Evolutionary conservation across 2,329 filamentous ascomycete genomes (phyloP).

Genomic region (Calonectria fujianensis): DNA sequence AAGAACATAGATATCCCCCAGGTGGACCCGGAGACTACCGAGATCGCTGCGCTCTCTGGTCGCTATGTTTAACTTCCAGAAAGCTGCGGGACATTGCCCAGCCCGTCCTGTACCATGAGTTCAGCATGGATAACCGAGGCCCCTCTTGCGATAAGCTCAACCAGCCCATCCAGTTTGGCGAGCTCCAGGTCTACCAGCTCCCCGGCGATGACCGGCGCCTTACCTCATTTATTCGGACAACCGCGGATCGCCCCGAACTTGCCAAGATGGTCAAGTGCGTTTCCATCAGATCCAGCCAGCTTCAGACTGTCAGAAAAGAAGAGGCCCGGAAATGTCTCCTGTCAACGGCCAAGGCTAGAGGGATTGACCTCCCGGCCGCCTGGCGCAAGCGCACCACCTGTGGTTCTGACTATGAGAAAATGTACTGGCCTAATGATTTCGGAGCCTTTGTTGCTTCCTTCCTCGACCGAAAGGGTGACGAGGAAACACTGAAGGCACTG

Average conservation of each 20-base stretch:
- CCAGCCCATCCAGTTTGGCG: slow-evolving; percentile 16
- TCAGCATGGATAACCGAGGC: slow-evolving; percentile 31
- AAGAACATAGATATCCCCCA: slow-evolving; percentile 16
- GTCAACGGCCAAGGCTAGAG: background rate
- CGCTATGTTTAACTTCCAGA: slow-evolving; percentile 42
- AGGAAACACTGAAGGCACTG: background rate
- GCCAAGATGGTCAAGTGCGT: slow-evolving; percentile 31
- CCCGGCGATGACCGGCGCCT: slow-evolving; percentile 20
- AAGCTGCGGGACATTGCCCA: slow-evolving; percentile 33
- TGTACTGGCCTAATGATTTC: background rate
- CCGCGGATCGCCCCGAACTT: slow-evolving; percentile 32
- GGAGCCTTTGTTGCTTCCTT: background rate
- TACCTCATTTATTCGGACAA: slow-evolving; percentile 38
- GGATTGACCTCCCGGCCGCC: background rate
- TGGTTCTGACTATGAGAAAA: background rate
- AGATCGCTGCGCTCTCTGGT: slow-evolving; percentile 26
- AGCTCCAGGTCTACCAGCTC: slow-evolving; percentile 1
- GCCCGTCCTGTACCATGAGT: slow-evolving; percentile 45
- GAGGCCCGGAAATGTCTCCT: slow-evolving; percentile 28
- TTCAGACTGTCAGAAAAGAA: background rate
- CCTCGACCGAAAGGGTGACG: background rate
- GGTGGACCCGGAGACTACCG: slow-evolving; percentile 21
- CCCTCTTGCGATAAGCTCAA: slow-evolving; percentile 22
- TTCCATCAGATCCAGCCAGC: background rate
- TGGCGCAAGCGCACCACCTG: slow-evolving; percentile 4